Evolutionary conservation across 352 stramenopile genomes (phyloP).

Genomic region (Pythium plurisporium): DNA sequence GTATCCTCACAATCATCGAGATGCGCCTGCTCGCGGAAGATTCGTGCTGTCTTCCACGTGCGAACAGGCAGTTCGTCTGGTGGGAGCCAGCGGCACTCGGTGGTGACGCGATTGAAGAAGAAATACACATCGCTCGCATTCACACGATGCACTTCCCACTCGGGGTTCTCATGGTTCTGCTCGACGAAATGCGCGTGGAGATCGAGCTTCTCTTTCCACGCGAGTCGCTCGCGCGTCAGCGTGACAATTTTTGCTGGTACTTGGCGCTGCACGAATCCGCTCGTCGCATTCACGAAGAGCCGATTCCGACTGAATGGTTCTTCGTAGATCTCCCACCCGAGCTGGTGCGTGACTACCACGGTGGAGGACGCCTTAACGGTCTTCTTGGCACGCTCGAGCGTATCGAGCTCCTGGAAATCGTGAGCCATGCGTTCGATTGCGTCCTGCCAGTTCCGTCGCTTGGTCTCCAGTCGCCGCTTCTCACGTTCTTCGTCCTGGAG

Average conservation of each 20-base stretch:
- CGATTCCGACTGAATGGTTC: constrained; percentile 55
- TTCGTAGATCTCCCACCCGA: constrained; percentile 45
- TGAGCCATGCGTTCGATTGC: constrained; percentile 35
- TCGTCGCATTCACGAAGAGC: constrained; percentile 54
- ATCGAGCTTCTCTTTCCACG: constrained; percentile 66
- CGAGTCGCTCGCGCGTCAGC: constrained; percentile 30
- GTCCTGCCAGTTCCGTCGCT: constrained; percentile 34
- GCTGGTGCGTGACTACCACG: not conserved
- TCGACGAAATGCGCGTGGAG: constrained; percentile 47
- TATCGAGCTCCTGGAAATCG: constrained; percentile 59
- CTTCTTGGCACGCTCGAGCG: constrained; percentile 31
- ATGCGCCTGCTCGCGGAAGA: constrained; percentile 43
- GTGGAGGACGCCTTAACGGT: constrained; percentile 22
- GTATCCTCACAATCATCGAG: constrained; percentile 47
- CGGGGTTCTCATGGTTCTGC: constrained; percentile 33
- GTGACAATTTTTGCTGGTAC: constrained; percentile 40
- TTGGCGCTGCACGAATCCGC: constrained; percentile 62
- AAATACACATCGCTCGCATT: constrained; percentile 61
- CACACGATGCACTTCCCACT: constrained; percentile 62
- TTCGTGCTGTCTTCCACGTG: constrained; percentile 53
- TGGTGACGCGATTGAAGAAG: constrained; percentile 57
- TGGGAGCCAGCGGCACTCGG: constrained; percentile 56
- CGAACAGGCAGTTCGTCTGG: constrained; percentile 25
- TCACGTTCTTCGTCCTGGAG: constrained; percentile 29
- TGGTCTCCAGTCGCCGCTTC: constrained; percentile 26